Evolutionary conservation across 1,284 basidiomycete genomes (phyloP), one percentile per base, ranked within the genome.

Genomic region (Cryptococcus jaspeensis): DNA sequence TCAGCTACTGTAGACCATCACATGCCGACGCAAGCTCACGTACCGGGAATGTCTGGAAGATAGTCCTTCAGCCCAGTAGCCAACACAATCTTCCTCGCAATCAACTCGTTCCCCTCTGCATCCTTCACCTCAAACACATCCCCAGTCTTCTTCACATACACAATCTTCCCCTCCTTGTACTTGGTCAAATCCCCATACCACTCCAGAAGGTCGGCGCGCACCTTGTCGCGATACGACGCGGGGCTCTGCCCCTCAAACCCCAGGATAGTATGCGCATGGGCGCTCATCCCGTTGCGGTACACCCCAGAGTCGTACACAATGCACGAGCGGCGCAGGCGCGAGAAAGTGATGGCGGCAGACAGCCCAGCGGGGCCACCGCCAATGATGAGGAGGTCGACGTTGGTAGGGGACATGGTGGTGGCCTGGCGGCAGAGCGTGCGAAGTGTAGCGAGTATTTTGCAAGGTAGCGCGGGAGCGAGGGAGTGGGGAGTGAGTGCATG

Each of bases 301-400:
- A 55, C 12, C 8, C 61, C 62, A 2, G 63, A 65, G 47, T 71
- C 69, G 57, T 68, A 69, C 9, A 69, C 22, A 1, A 65, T 16
- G n/a, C 49, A 55, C 13, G 66, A 48, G 16, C 69, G 60, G 11
- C 58, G 58, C 7, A 67, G 50, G 12, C 69, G 58, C 2, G 69
- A 60, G 32, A 67, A 63, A 28, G 51, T 59, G 2, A 48, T 47
- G 0, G 64, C 64, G 18, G 67, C 59, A 13, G 60, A 55, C n/a
- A 71, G 61, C 28, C 69, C 69, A 18, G 64, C 69, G 23, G 69
- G 69, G n/a, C 69, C 69, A 37, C 64, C 69, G 32, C 69, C 67
- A 25, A 71, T 59, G 35, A 71, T 52, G 12, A 69, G 57, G 22
- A 71, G 56, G 50, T 71, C 66, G 43, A 59, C 53, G 5, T 25